These are phyloP conservation scores for Rhizophagus clarus DNA, from an alignment of 192 early-diverging fungal genomes.

Conservation along the genomic window DNA sequence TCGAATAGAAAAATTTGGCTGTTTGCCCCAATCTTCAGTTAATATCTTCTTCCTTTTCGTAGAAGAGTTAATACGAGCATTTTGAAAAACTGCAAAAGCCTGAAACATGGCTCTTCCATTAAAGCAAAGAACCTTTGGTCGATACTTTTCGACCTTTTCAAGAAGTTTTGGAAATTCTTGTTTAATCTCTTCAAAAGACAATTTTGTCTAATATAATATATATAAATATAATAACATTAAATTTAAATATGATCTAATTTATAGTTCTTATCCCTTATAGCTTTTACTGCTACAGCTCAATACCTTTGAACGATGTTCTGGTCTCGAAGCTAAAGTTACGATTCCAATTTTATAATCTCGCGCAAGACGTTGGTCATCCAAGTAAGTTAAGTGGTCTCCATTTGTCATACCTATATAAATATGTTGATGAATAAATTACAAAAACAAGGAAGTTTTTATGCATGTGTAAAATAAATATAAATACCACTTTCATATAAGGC, in stretches of 20 bases:
- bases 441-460: not conserved
- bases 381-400: constrained; percentile 47
- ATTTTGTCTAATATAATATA: constrained; percentile 37
- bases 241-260: not conserved
- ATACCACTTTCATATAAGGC: constrained; percentile 64
- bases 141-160: constrained; percentile 60
- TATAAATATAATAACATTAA: not conserved
- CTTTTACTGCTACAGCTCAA: too few species aligned
- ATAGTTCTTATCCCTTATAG: too few species aligned
- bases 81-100: constrained; percentile 44
- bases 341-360: constrained; percentile 60
- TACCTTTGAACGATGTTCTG: constrained; percentile 16
- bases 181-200: constrained; percentile 60
- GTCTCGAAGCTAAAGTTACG: constrained; percentile 64
- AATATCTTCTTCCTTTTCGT: not conserved
- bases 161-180: constrained; percentile 59
- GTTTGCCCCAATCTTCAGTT: not conserved
- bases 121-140: constrained; percentile 67
- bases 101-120: constrained; percentile 71
- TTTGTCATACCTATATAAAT: constrained; percentile 11
- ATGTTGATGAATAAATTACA: not conserved
- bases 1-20: not conserved
- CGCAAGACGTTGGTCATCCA: constrained; percentile 55
- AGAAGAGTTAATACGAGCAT: not conserved
- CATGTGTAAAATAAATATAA: not conserved